Percentiles rank a stretch among this genome's conserved stretches.
Evolutionary conservation across 768 basidiomycete species (phyloP).

Genomic region (Megacollybia marginata): DNA sequence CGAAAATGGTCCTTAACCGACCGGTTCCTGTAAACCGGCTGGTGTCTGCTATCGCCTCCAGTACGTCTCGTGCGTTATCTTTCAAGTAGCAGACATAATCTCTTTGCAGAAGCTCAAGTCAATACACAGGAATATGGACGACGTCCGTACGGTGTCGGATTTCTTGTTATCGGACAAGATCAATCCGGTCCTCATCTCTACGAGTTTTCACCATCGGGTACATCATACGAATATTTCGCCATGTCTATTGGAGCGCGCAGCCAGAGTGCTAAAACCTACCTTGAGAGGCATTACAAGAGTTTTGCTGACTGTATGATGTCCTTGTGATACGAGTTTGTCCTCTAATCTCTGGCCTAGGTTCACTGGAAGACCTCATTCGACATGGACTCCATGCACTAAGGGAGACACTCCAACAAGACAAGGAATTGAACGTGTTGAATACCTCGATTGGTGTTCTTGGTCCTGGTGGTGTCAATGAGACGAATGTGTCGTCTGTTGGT

Average conservation of each 20-base stretch:
- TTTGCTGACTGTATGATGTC: constrained; percentile 73
- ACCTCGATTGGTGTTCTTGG: constrained; percentile 94
- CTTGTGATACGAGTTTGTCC: background rate
- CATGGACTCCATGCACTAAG: constrained; percentile 94
- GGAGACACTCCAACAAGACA: constrained; percentile 98
- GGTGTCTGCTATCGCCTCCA: constrained; percentile 90
- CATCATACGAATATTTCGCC: constrained; percentile 95
- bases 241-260: constrained; percentile 98
- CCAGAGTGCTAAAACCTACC: constrained; percentile 97
- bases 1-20: constrained; percentile 91
- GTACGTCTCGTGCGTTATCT: constrained; percentile 39
- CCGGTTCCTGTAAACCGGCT: constrained; percentile 92
- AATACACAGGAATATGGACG: constrained; percentile 99
- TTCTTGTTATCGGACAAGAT: constrained; percentile 95
- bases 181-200: constrained; percentile 96
- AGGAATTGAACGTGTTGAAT: constrained; percentile 88
- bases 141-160: constrained; percentile 96
- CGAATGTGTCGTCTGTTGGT: constrained; percentile 39
- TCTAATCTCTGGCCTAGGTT: constrained; percentile 37
- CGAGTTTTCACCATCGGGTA: constrained; percentile 97
- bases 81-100: background rate
- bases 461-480: constrained; percentile 54
- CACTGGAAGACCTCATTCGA: constrained; percentile 79
- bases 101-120: constrained; percentile 80
- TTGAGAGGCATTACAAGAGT: constrained; percentile 88